Conservation (phyloP, 164 flowering plant species). For the Echeveria elegans region DNA sequence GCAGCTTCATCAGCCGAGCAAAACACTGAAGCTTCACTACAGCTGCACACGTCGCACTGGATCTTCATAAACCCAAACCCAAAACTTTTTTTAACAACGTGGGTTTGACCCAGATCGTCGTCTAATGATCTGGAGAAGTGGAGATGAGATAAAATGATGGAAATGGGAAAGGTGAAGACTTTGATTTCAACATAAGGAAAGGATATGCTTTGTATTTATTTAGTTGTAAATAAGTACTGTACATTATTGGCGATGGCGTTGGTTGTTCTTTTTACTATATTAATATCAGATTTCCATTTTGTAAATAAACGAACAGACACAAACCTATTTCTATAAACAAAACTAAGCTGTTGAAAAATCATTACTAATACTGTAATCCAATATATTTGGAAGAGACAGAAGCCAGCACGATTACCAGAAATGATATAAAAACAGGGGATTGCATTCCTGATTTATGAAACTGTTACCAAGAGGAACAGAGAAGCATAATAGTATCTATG, state of each 20-base stretch:
- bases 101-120: background rate
- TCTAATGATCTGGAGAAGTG: background rate
- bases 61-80: slow-evolving; percentile 49
- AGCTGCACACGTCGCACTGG: slow-evolving; percentile 55
- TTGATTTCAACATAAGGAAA: background rate
- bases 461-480: background rate
- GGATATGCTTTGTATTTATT: background rate
- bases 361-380: too few species aligned
- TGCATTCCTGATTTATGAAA: background rate
- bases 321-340: too few species aligned
- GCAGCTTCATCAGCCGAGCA: slow-evolving; percentile 74
- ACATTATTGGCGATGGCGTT: too few species aligned
- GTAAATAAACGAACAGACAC: too few species aligned
- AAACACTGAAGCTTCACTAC: slow-evolving; percentile 42
- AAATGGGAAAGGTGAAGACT: slow-evolving; percentile 1
- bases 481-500: background rate
- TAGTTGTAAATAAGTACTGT: too few species aligned
- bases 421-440: too few species aligned
- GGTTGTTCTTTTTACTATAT: too few species aligned
- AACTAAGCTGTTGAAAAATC: too few species aligned
- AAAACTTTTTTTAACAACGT: background rate
- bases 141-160: background rate
- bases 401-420: too few species aligned
- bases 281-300: too few species aligned
- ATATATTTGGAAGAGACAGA: too few species aligned